Percentiles rank a stretch among this genome's conserved stretches.
These are phyloP conservation scores for Mycena haematopus DNA, from an alignment of 768 basidiomycete species.

Conservation along the genomic window DNA sequence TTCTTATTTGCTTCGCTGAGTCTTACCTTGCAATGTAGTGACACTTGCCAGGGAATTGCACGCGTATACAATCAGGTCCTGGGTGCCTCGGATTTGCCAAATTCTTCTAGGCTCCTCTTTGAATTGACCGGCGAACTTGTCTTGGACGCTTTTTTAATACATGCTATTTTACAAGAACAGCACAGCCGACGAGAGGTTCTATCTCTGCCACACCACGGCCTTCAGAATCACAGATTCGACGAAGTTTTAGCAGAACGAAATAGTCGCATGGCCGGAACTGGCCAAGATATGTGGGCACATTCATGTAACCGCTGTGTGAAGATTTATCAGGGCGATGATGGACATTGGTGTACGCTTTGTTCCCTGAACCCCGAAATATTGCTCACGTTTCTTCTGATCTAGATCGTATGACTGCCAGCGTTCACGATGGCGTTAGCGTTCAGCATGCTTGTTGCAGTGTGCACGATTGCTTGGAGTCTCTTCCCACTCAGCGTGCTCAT, in stretches of 20 bases:
- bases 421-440: not conserved
- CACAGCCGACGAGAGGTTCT: not conserved
- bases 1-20: no score
- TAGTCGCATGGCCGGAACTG: slow-evolving; percentile 11
- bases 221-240: slow-evolving; percentile 1
- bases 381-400: not conserved
- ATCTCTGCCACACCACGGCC: not conserved
- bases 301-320: slow-evolving; percentile 12
- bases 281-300: slow-evolving; percentile 21
- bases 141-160: not conserved
- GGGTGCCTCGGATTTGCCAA: not conserved
- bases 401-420: not conserved
- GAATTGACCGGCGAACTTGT: not conserved
- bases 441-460: not conserved
- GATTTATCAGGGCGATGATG: slow-evolving; percentile 10
- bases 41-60: not conserved
- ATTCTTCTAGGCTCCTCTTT: not conserved
- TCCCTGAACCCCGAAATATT: not conserved
- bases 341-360: slow-evolving; percentile 1
- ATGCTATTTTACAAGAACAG: not conserved
- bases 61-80: not conserved
- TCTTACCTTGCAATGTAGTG: no score
- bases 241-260: slow-evolving; percentile 12
- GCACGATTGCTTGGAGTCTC: not conserved
- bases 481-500: not conserved